phyloP scores from a whole-genome alignment of 2,329 filamentous ascomycete species.

The Knoxdaviesia capensis region DNA sequence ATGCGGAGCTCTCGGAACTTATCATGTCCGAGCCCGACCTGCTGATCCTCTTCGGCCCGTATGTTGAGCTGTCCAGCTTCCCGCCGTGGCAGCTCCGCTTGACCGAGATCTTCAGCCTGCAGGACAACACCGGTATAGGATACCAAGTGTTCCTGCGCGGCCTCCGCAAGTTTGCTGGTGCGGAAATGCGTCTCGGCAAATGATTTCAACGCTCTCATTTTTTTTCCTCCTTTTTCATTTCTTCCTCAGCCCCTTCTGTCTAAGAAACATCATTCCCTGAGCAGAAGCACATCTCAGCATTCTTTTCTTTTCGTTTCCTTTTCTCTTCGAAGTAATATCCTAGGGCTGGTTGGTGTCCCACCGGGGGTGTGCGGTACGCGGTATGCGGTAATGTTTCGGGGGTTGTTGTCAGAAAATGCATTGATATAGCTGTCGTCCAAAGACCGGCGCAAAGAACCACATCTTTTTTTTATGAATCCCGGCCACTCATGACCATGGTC shows the following conservation, averaged over 20 bases:
- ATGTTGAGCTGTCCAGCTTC: conserved; percentile 72
- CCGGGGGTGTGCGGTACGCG: too few species aligned
- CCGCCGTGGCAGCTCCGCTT: conserved; percentile 91
- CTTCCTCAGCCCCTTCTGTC: background rate
- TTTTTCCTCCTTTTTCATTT: background rate
- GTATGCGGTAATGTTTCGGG: too few species aligned
- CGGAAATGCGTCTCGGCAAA: conserved; percentile 71
- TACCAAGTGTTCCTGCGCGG: conserved; percentile 87
- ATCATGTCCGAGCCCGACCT: conserved; percentile 83
- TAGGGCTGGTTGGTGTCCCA: too few species aligned
- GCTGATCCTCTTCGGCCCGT: conserved; percentile 68
- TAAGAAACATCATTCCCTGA: background rate
- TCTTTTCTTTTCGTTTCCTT: too few species aligned
- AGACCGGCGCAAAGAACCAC: too few species aligned
- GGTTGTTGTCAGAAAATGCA: too few species aligned
- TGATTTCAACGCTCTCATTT: conserved; percentile 12
- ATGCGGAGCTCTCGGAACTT: conserved; percentile 62
- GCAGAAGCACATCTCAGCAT: too few species aligned
- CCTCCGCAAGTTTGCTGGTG: conserved; percentile 64
- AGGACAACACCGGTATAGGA: conserved; percentile 64
- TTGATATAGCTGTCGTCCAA: too few species aligned
- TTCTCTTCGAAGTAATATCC: too few species aligned
- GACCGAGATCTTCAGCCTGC: conserved; percentile 75
- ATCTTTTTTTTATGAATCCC: too few species aligned
- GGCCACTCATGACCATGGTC: too few species aligned